Base-by-base conservation (phyloP, 2,329 filamentous ascomycete species). In the Xylariaceae sp. region DNA sequence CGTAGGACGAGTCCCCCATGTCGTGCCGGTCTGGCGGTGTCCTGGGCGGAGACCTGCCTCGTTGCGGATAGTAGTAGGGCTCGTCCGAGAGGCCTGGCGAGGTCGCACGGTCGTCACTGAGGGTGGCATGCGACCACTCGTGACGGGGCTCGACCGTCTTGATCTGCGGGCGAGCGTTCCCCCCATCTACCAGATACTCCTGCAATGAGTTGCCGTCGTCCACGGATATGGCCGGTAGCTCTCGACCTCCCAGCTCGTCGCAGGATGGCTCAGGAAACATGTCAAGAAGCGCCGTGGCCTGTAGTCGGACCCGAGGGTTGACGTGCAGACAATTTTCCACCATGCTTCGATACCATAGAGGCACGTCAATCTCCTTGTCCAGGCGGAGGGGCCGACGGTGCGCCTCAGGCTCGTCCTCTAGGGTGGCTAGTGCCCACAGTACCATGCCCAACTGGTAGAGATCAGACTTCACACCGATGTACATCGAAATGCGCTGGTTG, bases 401-500 rank as follows among this genome's bases (percentile, higher is more conserved):
- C 14, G 75, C 70, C 56, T 96, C 92, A 1, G 92, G 92, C 51
- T 96, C 90, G 50, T 96, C 90, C 36, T 89, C 77, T 45, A 90
- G 76, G 52, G 82, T 83, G 2, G 87, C 90, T 29, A 98, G 64
- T 15, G 86, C 87, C 87, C 90, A 98, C 3, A 98, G 65, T 2
- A 94, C 88, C 92, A 98, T 98, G 5, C 92, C 92, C 5, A 96
- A 72, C 59, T 98, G 92, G 52, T 83, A 98, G 1, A 98, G 68
- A 59, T 98, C 92, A 1, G 90, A 94, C 61, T 98, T 98, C 55
- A 95, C 88, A 10, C 92, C 90, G 54, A 98, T 96, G 53, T 94
- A 95, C 81, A 96, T 94, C 29, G 85, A 83, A 33, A 98, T 89
- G 19, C 87, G 76, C 58, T 95, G 89, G 37, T 84, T 85, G 57